phyloP scores from a whole-genome alignment of 1,284 basidiomycete species.

The Phellinidium pouzarii region DNA sequence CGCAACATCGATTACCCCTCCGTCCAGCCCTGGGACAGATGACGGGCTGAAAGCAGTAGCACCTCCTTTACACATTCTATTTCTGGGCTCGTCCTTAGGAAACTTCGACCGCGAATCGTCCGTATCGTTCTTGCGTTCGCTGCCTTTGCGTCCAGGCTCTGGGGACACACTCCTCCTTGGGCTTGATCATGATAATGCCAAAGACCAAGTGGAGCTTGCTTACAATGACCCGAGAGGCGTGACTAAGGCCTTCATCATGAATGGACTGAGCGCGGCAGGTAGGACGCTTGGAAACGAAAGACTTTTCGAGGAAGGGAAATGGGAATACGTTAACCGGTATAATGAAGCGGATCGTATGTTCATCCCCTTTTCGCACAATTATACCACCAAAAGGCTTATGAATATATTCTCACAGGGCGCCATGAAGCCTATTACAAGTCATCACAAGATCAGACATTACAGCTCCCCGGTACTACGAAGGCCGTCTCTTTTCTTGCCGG shows the following conservation, averaged over 20 bases:
- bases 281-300: slow-evolving; percentile 52
- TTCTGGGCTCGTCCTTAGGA: slow-evolving; percentile 92
- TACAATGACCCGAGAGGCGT: slow-evolving; percentile 81
- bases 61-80: slow-evolving; percentile 73
- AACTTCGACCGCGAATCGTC: slow-evolving; percentile 82
- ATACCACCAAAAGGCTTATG: neutral
- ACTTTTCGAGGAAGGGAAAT: slow-evolving; percentile 61
- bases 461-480: slow-evolving; percentile 41
- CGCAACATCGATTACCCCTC: slow-evolving; percentile 27
- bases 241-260: slow-evolving; percentile 85
- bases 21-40: slow-evolving; percentile 33
- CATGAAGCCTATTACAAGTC: slow-evolving; percentile 87
- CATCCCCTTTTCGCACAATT: neutral
- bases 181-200: slow-evolving; percentile 77
- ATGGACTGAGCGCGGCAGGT: slow-evolving; percentile 71
- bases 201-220: slow-evolving; percentile 62
- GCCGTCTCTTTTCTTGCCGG: slow-evolving; percentile 50
- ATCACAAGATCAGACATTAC: slow-evolving; percentile 53
- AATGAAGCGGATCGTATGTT: slow-evolving; percentile 62
- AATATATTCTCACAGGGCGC: slow-evolving; percentile 46
- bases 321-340: slow-evolving; percentile 82
- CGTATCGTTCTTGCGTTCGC: slow-evolving; percentile 66
- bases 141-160: slow-evolving; percentile 70
- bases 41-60: slow-evolving; percentile 15
- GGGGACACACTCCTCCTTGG: slow-evolving; percentile 76